phyloP scores from a whole-genome alignment of 176 grass and related monocot genomes.

The Aegilops longissima region DNA sequence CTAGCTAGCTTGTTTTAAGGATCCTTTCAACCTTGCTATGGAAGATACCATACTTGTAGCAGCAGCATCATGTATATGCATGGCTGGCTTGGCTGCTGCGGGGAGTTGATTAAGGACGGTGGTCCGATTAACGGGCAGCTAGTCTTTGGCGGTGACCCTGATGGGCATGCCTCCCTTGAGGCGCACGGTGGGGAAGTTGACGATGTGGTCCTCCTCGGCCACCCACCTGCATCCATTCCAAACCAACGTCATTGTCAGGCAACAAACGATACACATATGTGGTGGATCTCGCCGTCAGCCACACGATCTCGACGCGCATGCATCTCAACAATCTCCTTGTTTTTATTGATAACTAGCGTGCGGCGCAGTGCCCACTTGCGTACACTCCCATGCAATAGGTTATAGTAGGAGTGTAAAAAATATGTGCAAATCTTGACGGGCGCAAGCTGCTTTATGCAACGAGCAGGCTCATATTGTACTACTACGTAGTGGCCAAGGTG shows the following conservation, averaged over 20 bases:
- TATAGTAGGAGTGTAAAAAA: too few relatives aligned
- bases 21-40: background rate
- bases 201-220: conserved; percentile 82
- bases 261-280: background rate
- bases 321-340: too few relatives aligned
- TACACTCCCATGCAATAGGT: background rate
- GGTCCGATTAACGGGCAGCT: background rate
- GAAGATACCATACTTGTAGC: too few relatives aligned
- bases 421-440: background rate
- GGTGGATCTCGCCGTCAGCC: too few relatives aligned
- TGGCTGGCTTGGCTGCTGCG: background rate
- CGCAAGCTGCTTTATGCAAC: background rate
- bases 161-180: conserved; percentile 88
- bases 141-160: conserved; percentile 47
- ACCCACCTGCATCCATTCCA: conserved; percentile 65
- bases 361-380: background rate
- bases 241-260: conserved; percentile 1
- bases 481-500: background rate
- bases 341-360: background rate
- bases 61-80: background rate
- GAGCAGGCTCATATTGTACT: background rate
- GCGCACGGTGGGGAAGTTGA: conserved; percentile 95
- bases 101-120: background rate
- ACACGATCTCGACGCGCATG: too few relatives aligned
- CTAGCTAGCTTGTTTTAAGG: background rate